Base-by-base conservation (phyloP, 2,329 filamentous ascomycete species). In the Ophiostoma triangulosporum region DNA sequence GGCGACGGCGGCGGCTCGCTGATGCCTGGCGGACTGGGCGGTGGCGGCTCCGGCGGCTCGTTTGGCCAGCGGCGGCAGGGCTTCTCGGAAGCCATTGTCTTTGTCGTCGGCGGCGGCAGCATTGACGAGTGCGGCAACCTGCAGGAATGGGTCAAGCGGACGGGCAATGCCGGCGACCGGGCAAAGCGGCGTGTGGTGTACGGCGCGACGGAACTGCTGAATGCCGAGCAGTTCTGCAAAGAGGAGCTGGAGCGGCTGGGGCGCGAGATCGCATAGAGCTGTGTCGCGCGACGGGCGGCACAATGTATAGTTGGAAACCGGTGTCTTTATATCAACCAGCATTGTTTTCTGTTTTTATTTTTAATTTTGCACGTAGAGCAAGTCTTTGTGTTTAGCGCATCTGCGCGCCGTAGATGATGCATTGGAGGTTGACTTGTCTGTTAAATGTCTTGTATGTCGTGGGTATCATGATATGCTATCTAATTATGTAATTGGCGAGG, bases 61-160 rank as follows among this genome's bases (percentile, higher is more conserved):
- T 97, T 97, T 67, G 93, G 91, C 1, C 91, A 97, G 68, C 73
- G 89, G 56, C 75, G 91, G 53, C 90, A 95, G 63, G 89, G 88
- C 0, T 96, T 91, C 68, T 86, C 81, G 49, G 90, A 95, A 63
- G 87, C 88, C 1, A 84, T 95, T 53, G 88, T 95, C n/a, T 95
- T 96, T 64, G 91, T 88, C 0, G 88, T 94, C 3, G 93, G 93
- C 4, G 93, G 94, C 48, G 93, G 93, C 40, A 96, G 89, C 65
- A 97, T 98, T 87, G 93, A 98, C 62, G 93, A 98, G 67, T 98
- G 97, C 65, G 91, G 90, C 20, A 98, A 98, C 68, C 67, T 98
- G 65, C 88, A 95, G 65, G 93, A 97, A 64, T 98, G 93, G 93
- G 88, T 91, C 5, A 81, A 80, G 66, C 77, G 91, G 59, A 89